Evolutionary conservation across 1,284 basidiomycete species (phyloP).

Genomic region (Trichosporon asahii): DNA sequence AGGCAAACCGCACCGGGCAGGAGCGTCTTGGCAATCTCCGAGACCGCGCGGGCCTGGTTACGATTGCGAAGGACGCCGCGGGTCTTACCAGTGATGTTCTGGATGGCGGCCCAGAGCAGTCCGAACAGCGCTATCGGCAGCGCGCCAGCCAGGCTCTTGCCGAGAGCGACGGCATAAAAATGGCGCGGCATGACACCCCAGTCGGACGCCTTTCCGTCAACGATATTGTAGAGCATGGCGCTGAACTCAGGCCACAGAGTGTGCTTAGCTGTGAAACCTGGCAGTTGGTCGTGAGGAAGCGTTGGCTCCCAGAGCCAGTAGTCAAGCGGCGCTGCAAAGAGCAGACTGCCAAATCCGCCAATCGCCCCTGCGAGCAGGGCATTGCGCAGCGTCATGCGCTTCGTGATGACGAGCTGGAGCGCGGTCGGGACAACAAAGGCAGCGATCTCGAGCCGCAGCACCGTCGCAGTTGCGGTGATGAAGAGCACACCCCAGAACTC

Average conservation of each 20-base stretch:
- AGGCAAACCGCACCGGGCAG: conserved; percentile 59
- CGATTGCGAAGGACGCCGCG: conserved; percentile 11
- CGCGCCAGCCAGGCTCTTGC: conserved; percentile 70
- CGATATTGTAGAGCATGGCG: conserved; percentile 79
- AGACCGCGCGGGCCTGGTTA: conserved; percentile 18
- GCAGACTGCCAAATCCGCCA: conserved; percentile 60
- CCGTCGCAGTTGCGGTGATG: conserved; percentile 66
- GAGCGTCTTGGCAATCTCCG: conserved; percentile 26
- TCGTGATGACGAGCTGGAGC: conserved; percentile 58
- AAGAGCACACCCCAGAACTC: conserved; percentile 46
- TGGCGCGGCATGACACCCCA: conserved; percentile 84
- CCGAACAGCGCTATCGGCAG: conserved; percentile 62
- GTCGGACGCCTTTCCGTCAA: conserved; percentile 76
- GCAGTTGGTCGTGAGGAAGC: conserved; percentile 36
- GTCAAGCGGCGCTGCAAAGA: conserved; percentile 66
- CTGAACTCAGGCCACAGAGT: conserved; percentile 84
- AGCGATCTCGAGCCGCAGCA: conserved; percentile 77
- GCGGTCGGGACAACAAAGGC: conserved; percentile 64
- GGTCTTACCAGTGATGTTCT: background rate
- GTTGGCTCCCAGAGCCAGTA: conserved; percentile 73
- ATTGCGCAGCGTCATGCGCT: conserved; percentile 54
- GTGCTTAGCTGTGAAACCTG: conserved; percentile 43
- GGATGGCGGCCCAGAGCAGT: conserved; percentile 48
- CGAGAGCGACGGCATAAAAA: conserved; percentile 70
- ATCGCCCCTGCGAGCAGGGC: conserved; percentile 60